Evolutionary conservation across 768 basidiomycete species (phyloP).

Genomic region (Pulveroboletus frians): DNA sequence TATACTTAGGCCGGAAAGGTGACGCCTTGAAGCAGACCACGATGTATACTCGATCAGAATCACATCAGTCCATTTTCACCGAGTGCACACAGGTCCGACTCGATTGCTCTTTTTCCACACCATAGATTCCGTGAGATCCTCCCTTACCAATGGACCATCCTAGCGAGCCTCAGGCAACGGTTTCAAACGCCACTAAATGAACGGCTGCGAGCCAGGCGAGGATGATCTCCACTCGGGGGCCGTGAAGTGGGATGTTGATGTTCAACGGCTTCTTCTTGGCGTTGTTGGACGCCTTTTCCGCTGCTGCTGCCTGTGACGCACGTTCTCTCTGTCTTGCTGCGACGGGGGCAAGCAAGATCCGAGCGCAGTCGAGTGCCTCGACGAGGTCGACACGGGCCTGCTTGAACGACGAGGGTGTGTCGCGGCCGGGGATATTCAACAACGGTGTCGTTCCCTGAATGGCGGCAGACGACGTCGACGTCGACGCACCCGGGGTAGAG

Average conservation of each 20-base stretch:
- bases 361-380: conserved; percentile 59
- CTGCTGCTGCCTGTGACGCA: conserved; percentile 43
- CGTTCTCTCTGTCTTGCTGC: conserved; percentile 57
- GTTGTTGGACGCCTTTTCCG: conserved; percentile 39
- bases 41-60: conserved; percentile 1
- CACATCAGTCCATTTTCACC: neutral
- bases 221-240: conserved; percentile 79
- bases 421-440: conserved; percentile 24
- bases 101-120: neutral
- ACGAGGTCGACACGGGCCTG: conserved; percentile 37
- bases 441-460: conserved; percentile 12
- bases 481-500: conserved; percentile 16
- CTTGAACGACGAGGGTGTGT: conserved; percentile 10
- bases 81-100: neutral
- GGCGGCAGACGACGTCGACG: conserved; percentile 22
- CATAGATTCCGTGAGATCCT: conserved; percentile 18
- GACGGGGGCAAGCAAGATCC: conserved; percentile 72
- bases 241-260: conserved; percentile 80
- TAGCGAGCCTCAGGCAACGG: conserved; percentile 15
- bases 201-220: conserved; percentile 84
- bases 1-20: neutral
- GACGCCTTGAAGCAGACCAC: neutral
- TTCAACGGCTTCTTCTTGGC: conserved; percentile 54
- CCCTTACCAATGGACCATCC: neutral
- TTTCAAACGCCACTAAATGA: conserved; percentile 69